These are phyloP conservation scores for Allium cepa DNA, from an alignment of 106 monocot species.

Conservation along the genomic window DNA sequence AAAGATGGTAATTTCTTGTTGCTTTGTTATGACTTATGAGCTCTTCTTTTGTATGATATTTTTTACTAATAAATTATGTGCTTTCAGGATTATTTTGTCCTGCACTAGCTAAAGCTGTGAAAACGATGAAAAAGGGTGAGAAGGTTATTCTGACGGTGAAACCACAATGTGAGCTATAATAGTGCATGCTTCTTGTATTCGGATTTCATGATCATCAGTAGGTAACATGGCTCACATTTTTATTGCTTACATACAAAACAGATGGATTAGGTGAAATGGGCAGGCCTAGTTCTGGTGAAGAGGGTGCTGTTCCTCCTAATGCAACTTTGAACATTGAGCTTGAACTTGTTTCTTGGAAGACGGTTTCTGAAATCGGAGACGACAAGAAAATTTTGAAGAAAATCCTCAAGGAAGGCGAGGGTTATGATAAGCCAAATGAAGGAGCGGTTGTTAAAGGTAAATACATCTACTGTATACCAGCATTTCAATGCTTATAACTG, in stretches of 20 bases:
- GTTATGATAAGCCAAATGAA: conserved; percentile 66
- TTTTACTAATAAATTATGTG: too few relatives aligned
- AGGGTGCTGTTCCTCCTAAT: conserved; percentile 63
- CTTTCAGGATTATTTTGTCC: conserved; percentile 54
- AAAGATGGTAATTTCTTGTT: conserved; percentile 44
- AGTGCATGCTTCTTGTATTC: background rate
- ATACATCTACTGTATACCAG: too few relatives aligned
- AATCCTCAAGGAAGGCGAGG: conserved; percentile 69
- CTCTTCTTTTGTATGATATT: too few relatives aligned
- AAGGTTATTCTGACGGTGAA: conserved; percentile 70
- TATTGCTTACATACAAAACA: background rate
- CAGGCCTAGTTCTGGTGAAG: conserved; percentile 42
- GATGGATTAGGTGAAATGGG: conserved; percentile 75
- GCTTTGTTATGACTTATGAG: background rate
- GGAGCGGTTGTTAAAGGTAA: conserved; percentile 70
- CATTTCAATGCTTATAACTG: too few relatives aligned
- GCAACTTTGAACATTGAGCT: conserved; percentile 49
- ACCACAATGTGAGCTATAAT: conserved; percentile 51
- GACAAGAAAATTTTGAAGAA: conserved; percentile 76
- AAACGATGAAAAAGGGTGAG: conserved; percentile 77
- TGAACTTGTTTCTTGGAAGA: conserved; percentile 73
- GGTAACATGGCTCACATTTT: background rate
- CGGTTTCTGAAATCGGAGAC: conserved; percentile 60
- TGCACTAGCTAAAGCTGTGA: conserved; percentile 61
- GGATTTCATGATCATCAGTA: too few relatives aligned